Conservation (phyloP, 2,329 filamentous ascomycete genomes). For the Aspergillus bombycis region DNA sequence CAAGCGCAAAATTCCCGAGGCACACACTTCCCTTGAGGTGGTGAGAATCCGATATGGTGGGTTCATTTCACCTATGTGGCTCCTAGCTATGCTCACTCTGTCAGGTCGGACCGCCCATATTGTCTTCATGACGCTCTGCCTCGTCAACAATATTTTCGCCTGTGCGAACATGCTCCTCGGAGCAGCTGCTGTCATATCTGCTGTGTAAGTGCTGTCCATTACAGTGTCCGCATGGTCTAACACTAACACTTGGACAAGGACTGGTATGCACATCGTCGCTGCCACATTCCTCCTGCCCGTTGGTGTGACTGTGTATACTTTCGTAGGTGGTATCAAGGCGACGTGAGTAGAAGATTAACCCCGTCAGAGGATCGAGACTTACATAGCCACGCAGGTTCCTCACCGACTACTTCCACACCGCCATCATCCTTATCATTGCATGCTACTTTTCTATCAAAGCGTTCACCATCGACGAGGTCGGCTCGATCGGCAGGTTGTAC, state of each 20-base stretch:
- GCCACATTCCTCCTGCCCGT: slow-evolving; percentile 51
- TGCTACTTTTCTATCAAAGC: slow-evolving; percentile 56
- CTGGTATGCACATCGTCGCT: slow-evolving; percentile 55
- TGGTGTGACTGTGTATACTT: slow-evolving; percentile 45
- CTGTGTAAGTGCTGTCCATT: slow-evolving; percentile 29
- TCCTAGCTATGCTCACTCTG: neutral
- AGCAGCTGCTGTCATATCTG: slow-evolving; percentile 47
- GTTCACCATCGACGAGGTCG: slow-evolving; percentile 50
- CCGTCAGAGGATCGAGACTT: neutral
- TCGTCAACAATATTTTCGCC: slow-evolving; percentile 59
- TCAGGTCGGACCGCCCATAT: slow-evolving; percentile 48
- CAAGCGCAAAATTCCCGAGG: slow-evolving; percentile 57
- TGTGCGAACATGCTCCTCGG: slow-evolving; percentile 58
- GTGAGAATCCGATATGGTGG: slow-evolving; percentile 56
- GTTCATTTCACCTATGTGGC: neutral
- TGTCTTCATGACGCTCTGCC: slow-evolving; percentile 56
- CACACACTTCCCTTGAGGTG: slow-evolving; percentile 59
- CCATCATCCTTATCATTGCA: slow-evolving; percentile 56
- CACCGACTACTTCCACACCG: slow-evolving; percentile 59
- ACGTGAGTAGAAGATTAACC: slow-evolving; percentile 25
- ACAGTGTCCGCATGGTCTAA: neutral
- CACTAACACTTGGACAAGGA: slow-evolving; percentile 29
- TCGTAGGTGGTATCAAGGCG: slow-evolving; percentile 46
- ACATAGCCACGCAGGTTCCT: slow-evolving; percentile 37
- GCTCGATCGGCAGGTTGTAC: slow-evolving; percentile 53